Conservation (phyloP, 1,139 yeast species). For the Pichia sp. region DNA sequence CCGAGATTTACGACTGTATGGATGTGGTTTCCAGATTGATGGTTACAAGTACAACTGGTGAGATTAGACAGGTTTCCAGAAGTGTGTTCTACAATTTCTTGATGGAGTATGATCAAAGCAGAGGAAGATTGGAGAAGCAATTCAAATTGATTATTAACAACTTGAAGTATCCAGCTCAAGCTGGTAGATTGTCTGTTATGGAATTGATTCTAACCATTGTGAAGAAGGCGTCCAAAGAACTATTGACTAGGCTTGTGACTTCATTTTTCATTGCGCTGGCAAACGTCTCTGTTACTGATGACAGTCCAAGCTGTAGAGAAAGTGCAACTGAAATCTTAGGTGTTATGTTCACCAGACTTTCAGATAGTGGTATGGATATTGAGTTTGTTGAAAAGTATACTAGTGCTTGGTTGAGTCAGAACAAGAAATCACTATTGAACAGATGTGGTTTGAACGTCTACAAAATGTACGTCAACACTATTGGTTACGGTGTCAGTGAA, state of each 20-base stretch:
- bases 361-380: slow-evolving; percentile 27
- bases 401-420: slow-evolving; percentile 60
- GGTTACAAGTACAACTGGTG: slow-evolving; percentile 84
- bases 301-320: slow-evolving; percentile 75
- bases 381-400: slow-evolving; percentile 51
- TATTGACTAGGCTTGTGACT: slow-evolving; percentile 54
- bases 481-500: slow-evolving; percentile 37
- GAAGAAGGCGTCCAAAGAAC: slow-evolving; percentile 55
- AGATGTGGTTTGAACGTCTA: slow-evolving; percentile 76
- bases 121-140: slow-evolving; percentile 76
- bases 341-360: slow-evolving; percentile 47
- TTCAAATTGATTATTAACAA: slow-evolving; percentile 79
- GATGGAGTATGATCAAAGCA: slow-evolving; percentile 93
- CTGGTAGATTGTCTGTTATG: slow-evolving; percentile 88
- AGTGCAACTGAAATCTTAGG: slow-evolving; percentile 65
- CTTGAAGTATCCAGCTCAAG: slow-evolving; percentile 74
- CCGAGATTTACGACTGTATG: slow-evolving; percentile 88
- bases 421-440: slow-evolving; percentile 45
- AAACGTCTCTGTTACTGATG: slow-evolving; percentile 72
- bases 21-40: slow-evolving; percentile 74
- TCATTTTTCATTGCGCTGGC: slow-evolving; percentile 82
- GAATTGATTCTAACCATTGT: slow-evolving; percentile 72
- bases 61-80: slow-evolving; percentile 81
- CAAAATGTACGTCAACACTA: slow-evolving; percentile 50
- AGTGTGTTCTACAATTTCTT: slow-evolving; percentile 77